Evolutionary conservation across 768 basidiomycete genomes (phyloP).

Genomic region (Mycena haematopus): DNA sequence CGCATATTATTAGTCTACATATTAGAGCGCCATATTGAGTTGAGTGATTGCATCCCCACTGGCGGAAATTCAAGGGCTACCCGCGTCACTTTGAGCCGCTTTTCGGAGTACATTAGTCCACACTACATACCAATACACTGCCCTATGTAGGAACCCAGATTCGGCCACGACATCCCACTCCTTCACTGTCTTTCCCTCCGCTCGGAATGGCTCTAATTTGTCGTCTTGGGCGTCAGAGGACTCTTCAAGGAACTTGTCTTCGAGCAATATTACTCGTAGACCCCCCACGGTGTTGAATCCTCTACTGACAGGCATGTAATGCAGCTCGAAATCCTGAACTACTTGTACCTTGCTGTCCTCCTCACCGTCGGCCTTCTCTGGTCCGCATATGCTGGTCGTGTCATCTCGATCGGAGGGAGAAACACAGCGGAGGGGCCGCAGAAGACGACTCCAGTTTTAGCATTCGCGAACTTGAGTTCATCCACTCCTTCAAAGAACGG

Average conservation of each 20-base stretch:
- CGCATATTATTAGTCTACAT: constrained; percentile 18
- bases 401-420: constrained; percentile 51
- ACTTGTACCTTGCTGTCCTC: constrained; percentile 40
- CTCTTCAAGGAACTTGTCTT: constrained; percentile 55
- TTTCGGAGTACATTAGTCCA: no score
- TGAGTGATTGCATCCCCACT: background rate
- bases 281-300: constrained; percentile 76
- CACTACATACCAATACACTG: no score
- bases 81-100: no score
- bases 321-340: constrained; percentile 66
- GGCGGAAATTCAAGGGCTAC: background rate
- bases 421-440: constrained; percentile 59
- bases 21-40: background rate
- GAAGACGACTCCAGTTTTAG: constrained; percentile 46
- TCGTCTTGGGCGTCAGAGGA: constrained; percentile 28
- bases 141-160: constrained; percentile 59
- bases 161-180: constrained; percentile 79
- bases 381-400: constrained; percentile 21
- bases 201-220: constrained; percentile 29
- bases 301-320: constrained; percentile 60
- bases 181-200: constrained; percentile 52
- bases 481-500: constrained; percentile 52
- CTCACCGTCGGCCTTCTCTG: constrained; percentile 26
- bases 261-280: constrained; percentile 68
- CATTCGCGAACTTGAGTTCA: constrained; percentile 37